phyloP scores from a whole-genome alignment of 2,329 filamentous ascomycete species.

The Exserohilum turcica region DNA sequence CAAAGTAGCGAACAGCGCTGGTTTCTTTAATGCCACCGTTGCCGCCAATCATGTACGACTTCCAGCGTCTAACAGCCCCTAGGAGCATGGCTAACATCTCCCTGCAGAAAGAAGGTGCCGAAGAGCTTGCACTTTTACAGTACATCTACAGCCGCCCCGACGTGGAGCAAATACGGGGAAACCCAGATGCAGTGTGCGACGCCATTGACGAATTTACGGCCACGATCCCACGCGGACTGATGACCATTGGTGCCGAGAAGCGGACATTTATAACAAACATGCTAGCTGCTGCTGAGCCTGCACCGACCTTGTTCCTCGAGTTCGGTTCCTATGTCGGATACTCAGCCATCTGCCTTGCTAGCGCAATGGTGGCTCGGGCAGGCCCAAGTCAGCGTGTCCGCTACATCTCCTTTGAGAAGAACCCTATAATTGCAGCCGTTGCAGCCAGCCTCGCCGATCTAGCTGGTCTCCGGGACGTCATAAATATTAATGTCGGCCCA shows the following conservation, averaged over 20 bases:
- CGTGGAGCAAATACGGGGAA: background rate
- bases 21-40: conserved; percentile 1
- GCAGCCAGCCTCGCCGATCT: background rate
- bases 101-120: background rate
- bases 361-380: background rate
- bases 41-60: conserved; percentile 3
- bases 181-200: conserved; percentile 1
- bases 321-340: conserved; percentile 2
- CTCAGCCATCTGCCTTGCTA: conserved; percentile 3
- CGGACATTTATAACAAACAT: background rate
- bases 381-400: background rate
- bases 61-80: background rate
- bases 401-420: conserved; percentile 1
- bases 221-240: background rate
- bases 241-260: conserved; percentile 1
- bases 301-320: background rate
- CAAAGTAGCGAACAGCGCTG: conserved; percentile 1
- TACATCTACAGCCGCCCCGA: background rate
- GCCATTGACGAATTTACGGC: conserved; percentile 1
- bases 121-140: conserved; percentile 1
- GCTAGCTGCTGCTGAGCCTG: background rate
- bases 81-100: background rate
- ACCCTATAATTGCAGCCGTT: background rate
- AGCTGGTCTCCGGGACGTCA: background rate
- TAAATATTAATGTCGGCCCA: background rate